Percentiles rank a stretch among this genome's conserved stretches.
Conservation (phyloP, 768 basidiomycete species). For the Lactifluus volemus region DNA sequence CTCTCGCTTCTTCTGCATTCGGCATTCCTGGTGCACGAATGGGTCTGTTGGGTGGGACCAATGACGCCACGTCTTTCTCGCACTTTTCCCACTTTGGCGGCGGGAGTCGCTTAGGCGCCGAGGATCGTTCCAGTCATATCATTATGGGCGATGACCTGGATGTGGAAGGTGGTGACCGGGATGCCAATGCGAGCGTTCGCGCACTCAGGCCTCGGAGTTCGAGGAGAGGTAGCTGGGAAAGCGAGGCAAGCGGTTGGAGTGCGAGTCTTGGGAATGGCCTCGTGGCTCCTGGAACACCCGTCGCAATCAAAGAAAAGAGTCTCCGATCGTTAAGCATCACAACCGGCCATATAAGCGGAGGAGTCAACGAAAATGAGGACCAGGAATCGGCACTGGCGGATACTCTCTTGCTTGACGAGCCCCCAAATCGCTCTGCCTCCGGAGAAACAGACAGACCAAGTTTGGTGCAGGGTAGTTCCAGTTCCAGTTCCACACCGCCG, state of each 20-base stretch:
- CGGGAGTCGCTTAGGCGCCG: slow-evolving; percentile 28
- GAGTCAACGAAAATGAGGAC: slow-evolving; percentile 31
- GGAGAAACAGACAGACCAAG: not conserved
- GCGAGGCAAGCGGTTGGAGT: slow-evolving; percentile 83
- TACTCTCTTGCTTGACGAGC: not conserved
- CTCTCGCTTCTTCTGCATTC: slow-evolving; percentile 89
- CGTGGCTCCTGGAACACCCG: slow-evolving; percentile 15
- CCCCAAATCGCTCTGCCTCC: not conserved
- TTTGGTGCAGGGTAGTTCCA: not conserved
- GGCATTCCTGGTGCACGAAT: slow-evolving; percentile 54
- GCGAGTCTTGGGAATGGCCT: slow-evolving; percentile 49
- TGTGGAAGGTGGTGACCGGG: slow-evolving; percentile 34
- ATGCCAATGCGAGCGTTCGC: slow-evolving; percentile 80
- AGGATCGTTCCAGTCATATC: slow-evolving; percentile 60
- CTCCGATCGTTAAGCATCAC: slow-evolving; percentile 14
- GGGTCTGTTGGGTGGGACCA: slow-evolving; percentile 25
- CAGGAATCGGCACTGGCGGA: slow-evolving; percentile 12
- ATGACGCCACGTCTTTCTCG: slow-evolving; percentile 52
- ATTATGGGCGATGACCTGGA: slow-evolving; percentile 38
- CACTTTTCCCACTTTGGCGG: slow-evolving; percentile 43
- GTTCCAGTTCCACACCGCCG: not conserved
- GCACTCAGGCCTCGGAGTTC: slow-evolving; percentile 85
- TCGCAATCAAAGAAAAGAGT: slow-evolving; percentile 6
- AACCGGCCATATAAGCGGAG: slow-evolving; percentile 31
- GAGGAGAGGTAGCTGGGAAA: slow-evolving; percentile 86